These are phyloP conservation scores for Tremellales sp. DNA, from an alignment of 1,284 basidiomycete genomes.

Conservation along the genomic window DNA sequence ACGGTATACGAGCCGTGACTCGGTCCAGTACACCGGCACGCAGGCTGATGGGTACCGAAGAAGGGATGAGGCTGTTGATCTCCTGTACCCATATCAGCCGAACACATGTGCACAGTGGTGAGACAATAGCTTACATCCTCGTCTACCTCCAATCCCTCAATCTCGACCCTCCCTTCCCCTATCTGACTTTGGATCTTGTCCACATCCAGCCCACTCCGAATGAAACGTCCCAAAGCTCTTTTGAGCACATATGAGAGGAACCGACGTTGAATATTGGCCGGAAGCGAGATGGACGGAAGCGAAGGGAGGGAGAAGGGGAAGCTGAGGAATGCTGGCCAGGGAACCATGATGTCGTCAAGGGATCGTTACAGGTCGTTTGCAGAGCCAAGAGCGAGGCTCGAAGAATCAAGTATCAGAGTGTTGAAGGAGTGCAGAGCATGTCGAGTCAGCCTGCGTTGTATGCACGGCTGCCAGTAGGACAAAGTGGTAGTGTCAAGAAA, in stretches of 20 bases:
- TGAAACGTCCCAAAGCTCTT: slow-evolving; percentile 74
- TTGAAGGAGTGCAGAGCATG: too few species aligned
- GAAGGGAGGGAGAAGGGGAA: slow-evolving; percentile 33
- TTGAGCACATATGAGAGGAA: slow-evolving; percentile 86
- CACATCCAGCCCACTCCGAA: slow-evolving; percentile 79
- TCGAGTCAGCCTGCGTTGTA: too few species aligned
- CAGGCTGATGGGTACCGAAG: slow-evolving; percentile 64
- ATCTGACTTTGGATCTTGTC: slow-evolving; percentile 88
- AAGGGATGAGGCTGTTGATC: slow-evolving; percentile 66
- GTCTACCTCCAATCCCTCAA: slow-evolving; percentile 77
- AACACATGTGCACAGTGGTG: neutral
- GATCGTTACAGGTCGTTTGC: too few species aligned
- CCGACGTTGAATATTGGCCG: slow-evolving; percentile 76
- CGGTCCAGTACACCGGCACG: slow-evolving; percentile 67
- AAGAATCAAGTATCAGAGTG: too few species aligned
- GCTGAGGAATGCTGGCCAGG: slow-evolving; percentile 33
- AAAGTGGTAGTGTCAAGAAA: too few species aligned
- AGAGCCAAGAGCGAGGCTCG: too few species aligned
- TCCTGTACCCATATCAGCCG: slow-evolving; percentile 56
- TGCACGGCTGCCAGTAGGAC: too few species aligned
- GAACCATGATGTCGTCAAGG: slow-evolving; percentile 26
- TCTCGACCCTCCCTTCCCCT: slow-evolving; percentile 78
- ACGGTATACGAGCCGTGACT: slow-evolving; percentile 60
- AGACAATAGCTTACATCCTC: slow-evolving; percentile 57
- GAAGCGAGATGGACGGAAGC: slow-evolving; percentile 55